phyloP scores from a whole-genome alignment of 306 rosid genomes.

The Notholithocarpus densiflorus region DNA sequence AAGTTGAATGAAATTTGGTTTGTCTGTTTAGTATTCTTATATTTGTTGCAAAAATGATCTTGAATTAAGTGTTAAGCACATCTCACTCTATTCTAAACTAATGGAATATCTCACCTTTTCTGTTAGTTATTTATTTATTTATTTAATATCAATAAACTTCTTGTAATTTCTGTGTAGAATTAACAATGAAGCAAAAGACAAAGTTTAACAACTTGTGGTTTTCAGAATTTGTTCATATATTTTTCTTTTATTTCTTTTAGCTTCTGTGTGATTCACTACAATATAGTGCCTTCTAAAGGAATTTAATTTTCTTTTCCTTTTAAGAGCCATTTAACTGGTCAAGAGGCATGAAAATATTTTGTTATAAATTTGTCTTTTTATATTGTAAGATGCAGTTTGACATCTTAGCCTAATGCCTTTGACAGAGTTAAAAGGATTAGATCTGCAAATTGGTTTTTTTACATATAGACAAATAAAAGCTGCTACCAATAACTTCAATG shows the following conservation, averaged over 20 bases:
- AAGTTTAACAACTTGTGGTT: background rate
- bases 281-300: background rate
- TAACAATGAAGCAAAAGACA: background rate
- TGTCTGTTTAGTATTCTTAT: too few relatives aligned
- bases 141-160: background rate
- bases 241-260: too few relatives aligned
- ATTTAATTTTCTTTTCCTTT: background rate
- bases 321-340: background rate
- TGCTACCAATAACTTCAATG: slow-evolving; percentile 53
- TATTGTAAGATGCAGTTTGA: background rate
- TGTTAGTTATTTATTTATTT: too few relatives aligned
- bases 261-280: background rate
- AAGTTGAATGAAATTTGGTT: too few relatives aligned
- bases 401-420: background rate
- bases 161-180: background rate
- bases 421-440: slow-evolving; percentile 8
- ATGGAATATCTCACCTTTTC: background rate
- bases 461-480: slow-evolving; percentile 20
- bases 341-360: background rate
- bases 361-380: background rate
- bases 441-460: slow-evolving; percentile 20
- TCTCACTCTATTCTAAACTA: background rate
- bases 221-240: background rate
- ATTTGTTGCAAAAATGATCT: background rate
- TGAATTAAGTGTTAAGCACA: background rate